Conservation (phyloP, 176 grass and related monocot species). For the Aegilops umbellulata region DNA sequence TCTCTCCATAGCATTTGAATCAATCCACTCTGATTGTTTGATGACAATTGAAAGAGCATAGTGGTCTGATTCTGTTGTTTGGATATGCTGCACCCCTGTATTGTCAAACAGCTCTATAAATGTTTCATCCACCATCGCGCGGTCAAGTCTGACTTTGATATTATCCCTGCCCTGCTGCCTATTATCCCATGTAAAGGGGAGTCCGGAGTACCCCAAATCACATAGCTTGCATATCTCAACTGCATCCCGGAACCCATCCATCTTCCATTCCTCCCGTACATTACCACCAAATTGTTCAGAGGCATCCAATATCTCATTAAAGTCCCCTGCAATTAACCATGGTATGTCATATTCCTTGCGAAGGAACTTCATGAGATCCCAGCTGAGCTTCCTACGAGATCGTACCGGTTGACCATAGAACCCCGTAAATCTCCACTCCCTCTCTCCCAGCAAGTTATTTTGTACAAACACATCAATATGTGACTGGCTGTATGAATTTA, state of each 20-base stretch:
- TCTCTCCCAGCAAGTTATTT: too few relatives aligned
- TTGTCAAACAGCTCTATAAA: background rate
- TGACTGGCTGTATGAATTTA: too few relatives aligned
- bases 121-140: background rate
- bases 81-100: background rate
- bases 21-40: too few relatives aligned
- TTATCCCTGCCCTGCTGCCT: background rate
- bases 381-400: too few relatives aligned
- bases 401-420: too few relatives aligned
- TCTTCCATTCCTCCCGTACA: background rate
- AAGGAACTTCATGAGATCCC: too few relatives aligned
- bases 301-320: background rate
- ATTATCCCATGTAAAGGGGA: background rate
- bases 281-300: background rate
- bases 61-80: background rate
- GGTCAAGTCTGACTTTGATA: background rate
- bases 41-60: background rate
- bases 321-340: background rate
- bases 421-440: too few relatives aligned
- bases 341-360: too few relatives aligned
- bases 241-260: background rate
- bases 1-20: too few relatives aligned
- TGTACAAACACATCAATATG: too few relatives aligned
- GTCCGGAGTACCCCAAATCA: background rate
- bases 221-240: background rate